phyloP scores from a whole-genome alignment of 805 yeast species.

The Saturnispora galanensis region DNA sequence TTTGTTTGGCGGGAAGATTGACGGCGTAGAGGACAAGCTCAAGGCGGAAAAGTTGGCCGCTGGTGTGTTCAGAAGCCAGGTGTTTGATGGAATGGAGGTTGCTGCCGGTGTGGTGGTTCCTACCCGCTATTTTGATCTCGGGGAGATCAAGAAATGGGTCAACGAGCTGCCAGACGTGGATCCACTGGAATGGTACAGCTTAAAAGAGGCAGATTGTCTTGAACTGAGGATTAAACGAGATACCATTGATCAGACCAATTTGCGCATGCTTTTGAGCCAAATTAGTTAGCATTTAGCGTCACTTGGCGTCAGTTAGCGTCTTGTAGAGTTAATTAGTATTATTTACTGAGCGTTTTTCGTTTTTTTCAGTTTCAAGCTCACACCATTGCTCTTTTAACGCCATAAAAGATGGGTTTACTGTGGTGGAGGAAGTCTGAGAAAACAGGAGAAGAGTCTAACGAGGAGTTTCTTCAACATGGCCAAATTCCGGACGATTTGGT shows the following conservation, averaged over 20 bases:
- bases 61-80: slow-evolving; percentile 28
- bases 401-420: slow-evolving; percentile 13
- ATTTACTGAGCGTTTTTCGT: no score
- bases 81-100: slow-evolving; percentile 23
- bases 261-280: no score
- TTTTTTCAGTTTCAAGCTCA: no score
- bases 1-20: slow-evolving; percentile 60
- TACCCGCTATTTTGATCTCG: slow-evolving; percentile 27
- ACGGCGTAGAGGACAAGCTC: slow-evolving; percentile 31
- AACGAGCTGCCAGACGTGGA: slow-evolving; percentile 41
- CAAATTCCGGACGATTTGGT: slow-evolving; percentile 20
- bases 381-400: no score
- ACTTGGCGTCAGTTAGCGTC: no score
- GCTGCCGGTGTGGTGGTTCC: slow-evolving; percentile 29
- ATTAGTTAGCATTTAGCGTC: no score
- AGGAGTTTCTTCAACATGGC: no score
- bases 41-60: slow-evolving; percentile 28
- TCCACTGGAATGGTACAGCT: slow-evolving; percentile 24
- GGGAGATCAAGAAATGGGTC: slow-evolving; percentile 37
- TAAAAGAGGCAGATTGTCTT: slow-evolving; percentile 7
- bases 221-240: slow-evolving; percentile 9
- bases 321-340: no score
- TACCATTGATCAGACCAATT: slow-evolving; percentile 2
- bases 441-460: no score
- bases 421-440: slow-evolving; percentile 8